Evolutionary conservation across 2,329 filamentous ascomycete genomes (phyloP), one percentile per base, ranked within the genome.

Genomic region (Botrytis pseudocinerea): DNA sequence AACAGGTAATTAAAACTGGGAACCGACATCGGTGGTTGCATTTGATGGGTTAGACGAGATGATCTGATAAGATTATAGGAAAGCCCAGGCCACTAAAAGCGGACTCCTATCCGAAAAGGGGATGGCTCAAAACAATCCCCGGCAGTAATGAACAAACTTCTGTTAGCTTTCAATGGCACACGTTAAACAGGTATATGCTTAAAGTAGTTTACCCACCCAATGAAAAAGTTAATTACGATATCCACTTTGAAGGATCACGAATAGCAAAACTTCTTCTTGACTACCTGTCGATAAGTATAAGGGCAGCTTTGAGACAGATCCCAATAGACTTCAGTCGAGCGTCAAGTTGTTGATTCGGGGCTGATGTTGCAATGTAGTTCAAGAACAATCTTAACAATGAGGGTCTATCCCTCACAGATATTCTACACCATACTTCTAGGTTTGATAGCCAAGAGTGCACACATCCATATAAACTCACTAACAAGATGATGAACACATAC

Each of bases 21-120:
- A 61, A 38, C 59, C 32, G 59, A 61, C 32, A 61, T 60, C 20
- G 20, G 32, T 38, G 32, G 59, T 38, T 38, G 59, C 3, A 38
- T 61, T 20, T 38, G 59, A 35, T 38, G 32, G 22, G 22, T 38
- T 61, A 38, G 59, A 61, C 32, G 32, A 61, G 59, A 60, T 61
- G 59, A 61, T 61, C 20, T 61, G 59, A 61, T 61, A 61, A 61
- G 59, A 61, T 61, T 61, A 61, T 14, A 38, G 12, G 5, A 25
- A 61, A 61, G 32, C 59, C 25, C 14, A 61, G 59, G 22, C 9
- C 35, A 61, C 20, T 38, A 38, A 25, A 16, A 61, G 10, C 4
- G 59, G 59, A 2, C 8, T 32, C 12, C 25, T 25, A 4, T 61
- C 32, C 59, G 38, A 25, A 38, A 61, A 3, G 2, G 32, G 59